Conservation (phyloP, 2,329 filamentous ascomycete species). For the Chaetomiaceae sp. region DNA sequence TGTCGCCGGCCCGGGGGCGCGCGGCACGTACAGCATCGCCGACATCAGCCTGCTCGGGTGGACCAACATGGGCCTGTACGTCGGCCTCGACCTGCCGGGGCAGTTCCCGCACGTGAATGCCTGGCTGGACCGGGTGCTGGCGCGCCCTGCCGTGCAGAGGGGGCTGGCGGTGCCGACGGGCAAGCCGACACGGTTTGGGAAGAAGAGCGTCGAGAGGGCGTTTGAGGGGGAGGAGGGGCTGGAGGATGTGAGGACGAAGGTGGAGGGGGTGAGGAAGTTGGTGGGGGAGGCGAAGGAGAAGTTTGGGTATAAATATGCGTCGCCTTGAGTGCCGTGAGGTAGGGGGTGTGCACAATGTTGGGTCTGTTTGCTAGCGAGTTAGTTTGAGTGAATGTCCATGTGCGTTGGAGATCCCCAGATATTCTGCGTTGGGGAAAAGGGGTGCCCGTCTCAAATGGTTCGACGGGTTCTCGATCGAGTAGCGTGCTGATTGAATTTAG, state of each 20-base stretch:
- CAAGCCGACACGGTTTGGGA: conserved; percentile 19
- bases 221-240: conserved; percentile 4
- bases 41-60: conserved; percentile 71
- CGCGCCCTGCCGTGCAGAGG: conserved; percentile 55
- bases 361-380: too few species aligned
- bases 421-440: too few species aligned
- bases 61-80: conserved; percentile 36
- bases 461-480: too few species aligned
- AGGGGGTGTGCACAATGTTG: too few species aligned
- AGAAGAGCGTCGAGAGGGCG: conserved; percentile 34
- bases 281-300: conserved; percentile 39
- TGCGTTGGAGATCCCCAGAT: too few species aligned
- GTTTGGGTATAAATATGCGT: conserved; percentile 42
- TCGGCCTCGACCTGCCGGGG: conserved; percentile 53
- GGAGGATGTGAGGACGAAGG: conserved; percentile 40
- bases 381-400: too few species aligned
- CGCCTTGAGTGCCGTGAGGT: conserved; percentile 28
- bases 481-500: too few species aligned
- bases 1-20: conserved; percentile 46
- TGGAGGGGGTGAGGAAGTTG: conserved; percentile 32
- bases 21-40: conserved; percentile 56
- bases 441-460: too few species aligned
- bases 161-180: conserved; percentile 55
- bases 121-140: conserved; percentile 59
- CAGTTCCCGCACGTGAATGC: conserved; percentile 60